phyloP scores from a whole-genome alignment of 805 yeast genomes.

The Saturnispora mendoncae region DNA sequence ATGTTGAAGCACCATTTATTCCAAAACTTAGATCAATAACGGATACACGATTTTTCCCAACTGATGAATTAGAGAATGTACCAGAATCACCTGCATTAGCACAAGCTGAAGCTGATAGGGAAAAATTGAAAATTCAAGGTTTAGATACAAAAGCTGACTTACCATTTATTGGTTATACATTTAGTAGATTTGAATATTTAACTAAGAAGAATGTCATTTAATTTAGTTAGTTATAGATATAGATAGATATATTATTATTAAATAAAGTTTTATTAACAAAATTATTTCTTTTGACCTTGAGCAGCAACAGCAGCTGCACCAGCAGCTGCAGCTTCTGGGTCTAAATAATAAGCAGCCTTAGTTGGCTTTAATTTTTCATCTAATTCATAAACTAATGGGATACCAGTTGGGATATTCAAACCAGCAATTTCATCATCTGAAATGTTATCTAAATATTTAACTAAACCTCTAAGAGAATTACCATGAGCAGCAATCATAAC shows the following conservation, averaged over 20 bases:
- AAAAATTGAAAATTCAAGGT: constrained; percentile 38
- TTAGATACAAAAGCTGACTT: constrained; percentile 68
- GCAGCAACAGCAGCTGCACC: constrained; percentile 99
- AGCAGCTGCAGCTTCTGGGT: constrained; percentile 98
- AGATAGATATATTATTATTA: constrained; percentile 1
- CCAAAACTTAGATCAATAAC: constrained; percentile 88
- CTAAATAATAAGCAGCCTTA: constrained; percentile 92
- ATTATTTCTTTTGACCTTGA: constrained; percentile 70
- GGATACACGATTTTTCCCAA: constrained; percentile 96
- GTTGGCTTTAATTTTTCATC: constrained; percentile 80
- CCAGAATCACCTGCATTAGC: constrained; percentile 79
- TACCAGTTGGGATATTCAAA: constrained; percentile 97
- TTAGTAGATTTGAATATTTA: constrained; percentile 86
- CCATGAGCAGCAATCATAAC: constrained; percentile 96
- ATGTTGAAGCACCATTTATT: constrained; percentile 87
- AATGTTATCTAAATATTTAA: constrained; percentile 89
- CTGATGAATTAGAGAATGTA: constrained; percentile 89
- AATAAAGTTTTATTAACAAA: background rate
- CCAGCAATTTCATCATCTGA: constrained; percentile 88
- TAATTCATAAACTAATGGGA: constrained; percentile 93
- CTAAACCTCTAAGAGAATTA: constrained; percentile 94
- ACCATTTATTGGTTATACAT: constrained; percentile 96
- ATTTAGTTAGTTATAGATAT: background rate
- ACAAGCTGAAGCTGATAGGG: constrained; percentile 59
- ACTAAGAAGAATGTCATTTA: constrained; percentile 59